phyloP scores from a whole-genome alignment of 176 grass and related monocot genomes.

The Luzula sylvatica region DNA sequence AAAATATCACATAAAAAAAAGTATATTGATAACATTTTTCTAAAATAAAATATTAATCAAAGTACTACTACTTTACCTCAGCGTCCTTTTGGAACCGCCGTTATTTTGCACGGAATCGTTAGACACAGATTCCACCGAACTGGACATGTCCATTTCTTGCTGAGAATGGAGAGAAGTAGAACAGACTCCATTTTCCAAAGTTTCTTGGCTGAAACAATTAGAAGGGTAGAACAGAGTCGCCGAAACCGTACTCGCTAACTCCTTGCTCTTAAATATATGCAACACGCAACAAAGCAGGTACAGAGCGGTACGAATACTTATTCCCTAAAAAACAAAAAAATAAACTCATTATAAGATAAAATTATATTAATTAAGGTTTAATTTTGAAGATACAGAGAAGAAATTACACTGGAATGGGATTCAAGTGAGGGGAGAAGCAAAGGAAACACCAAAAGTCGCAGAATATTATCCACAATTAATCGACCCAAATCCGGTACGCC shows the following conservation, averaged over 20 bases:
- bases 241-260: conserved; percentile 71
- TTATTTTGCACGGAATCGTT: conserved; percentile 26
- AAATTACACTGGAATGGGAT: conserved; percentile 44
- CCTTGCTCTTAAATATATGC: conserved; percentile 95
- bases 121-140: conserved; percentile 16
- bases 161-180: conserved; percentile 13
- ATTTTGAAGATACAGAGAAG: too few relatives aligned
- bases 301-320: conserved; percentile 76
- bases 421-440: conserved; percentile 62
- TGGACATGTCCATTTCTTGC: conserved; percentile 13
- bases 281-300: conserved; percentile 92
- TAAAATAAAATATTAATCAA: not conserved
- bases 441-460: conserved; percentile 88
- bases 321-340: conserved; percentile 41
- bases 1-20: conserved; percentile 17
- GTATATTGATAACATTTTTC: conserved; percentile 10
- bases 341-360: conserved; percentile 8
- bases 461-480: conserved; percentile 86
- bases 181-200: conserved; percentile 42
- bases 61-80: conserved; percentile 43
- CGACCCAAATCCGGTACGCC: conserved; percentile 90
- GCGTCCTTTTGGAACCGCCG: conserved; percentile 42
- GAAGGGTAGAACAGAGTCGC: conserved; percentile 75
- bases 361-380: not conserved
- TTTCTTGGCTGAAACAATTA: conserved; percentile 32